These are phyloP conservation scores for Pinus tabuliformis DNA, from an alignment of 75 land plant species.

Conservation along the genomic window DNA sequence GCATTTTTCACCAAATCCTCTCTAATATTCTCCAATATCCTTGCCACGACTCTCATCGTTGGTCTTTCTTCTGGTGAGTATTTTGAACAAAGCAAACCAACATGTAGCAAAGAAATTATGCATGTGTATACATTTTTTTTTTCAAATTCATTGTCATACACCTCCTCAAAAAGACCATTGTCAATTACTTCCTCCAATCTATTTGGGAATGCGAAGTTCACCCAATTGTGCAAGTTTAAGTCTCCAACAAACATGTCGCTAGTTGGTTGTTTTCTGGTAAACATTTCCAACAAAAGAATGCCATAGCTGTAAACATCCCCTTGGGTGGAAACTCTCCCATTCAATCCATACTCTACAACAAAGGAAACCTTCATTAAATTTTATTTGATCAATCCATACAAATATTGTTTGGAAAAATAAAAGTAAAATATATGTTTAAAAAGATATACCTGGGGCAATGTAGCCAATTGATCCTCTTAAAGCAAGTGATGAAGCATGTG, in stretches of 20 bases:
- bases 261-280: constrained; percentile 13
- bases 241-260: neutral
- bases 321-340: constrained; percentile 13
- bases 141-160: neutral
- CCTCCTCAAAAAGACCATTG: neutral
- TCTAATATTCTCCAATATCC: neutral
- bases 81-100: constrained; percentile 27
- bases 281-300: constrained; percentile 26
- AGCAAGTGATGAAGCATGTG: neutral
- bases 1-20: neutral
- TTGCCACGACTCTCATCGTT: constrained; percentile 31
- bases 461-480: neutral
- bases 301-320: constrained; percentile 35
- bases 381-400: neutral
- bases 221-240: neutral
- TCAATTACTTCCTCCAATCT: neutral
- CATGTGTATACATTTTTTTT: neutral
- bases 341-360: constrained; percentile 18
- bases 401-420: neutral
- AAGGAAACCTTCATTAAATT: neutral
- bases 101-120: neutral
- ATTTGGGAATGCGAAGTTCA: neutral
- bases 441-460: neutral
- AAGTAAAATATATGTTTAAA: neutral
- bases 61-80: constrained; percentile 26